Percentiles rank a stretch among this genome's conserved stretches.
Evolutionary conservation across 805 yeast species (phyloP).

Genomic region (Yarrowia hollandica): DNA sequence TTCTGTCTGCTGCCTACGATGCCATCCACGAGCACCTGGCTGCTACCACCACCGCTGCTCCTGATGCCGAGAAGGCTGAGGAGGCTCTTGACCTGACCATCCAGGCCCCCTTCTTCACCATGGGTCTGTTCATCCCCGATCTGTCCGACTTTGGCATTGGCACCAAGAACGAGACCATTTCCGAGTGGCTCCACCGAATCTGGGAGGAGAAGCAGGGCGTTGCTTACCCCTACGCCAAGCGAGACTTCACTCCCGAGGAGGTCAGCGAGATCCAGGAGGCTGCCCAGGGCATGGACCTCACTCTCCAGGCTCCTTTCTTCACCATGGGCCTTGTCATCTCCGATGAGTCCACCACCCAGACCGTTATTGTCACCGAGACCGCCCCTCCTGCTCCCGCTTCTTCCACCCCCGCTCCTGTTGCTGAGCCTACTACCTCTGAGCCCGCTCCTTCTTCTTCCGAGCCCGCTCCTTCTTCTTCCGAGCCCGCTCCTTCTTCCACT

Average conservation of each 20-base stretch:
- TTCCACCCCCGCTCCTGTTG: not conserved
- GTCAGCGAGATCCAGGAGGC: not conserved
- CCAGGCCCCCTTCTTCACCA: conserved; percentile 18
- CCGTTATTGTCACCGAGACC: conserved; percentile 18
- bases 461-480: not conserved
- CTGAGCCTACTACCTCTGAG: not conserved
- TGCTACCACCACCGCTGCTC: conserved; percentile 1
- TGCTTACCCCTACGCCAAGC: not conserved
- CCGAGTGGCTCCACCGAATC: not conserved
- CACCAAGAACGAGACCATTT: conserved; percentile 5
- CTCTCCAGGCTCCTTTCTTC: conserved; percentile 20
- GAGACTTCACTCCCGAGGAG: conserved; percentile 10
- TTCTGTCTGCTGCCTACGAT: conserved; percentile 8
- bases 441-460: not conserved
- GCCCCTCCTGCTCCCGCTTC: not conserved
- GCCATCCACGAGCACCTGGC: conserved; percentile 17
- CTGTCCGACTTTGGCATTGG: conserved; percentile 14
- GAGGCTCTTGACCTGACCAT: conserved; percentile 5
- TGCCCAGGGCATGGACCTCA: conserved; percentile 10
- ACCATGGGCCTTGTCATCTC: conserved; percentile 18
- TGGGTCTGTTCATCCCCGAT: conserved; percentile 6
- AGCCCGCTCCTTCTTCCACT: not conserved
- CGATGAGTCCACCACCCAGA: not conserved
- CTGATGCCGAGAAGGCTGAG: conserved; percentile 2
- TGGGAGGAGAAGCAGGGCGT: conserved; percentile 7